Base-by-base conservation (phyloP, 2,329 filamentous ascomycete genomes). In the Calonectria crousiana region DNA sequence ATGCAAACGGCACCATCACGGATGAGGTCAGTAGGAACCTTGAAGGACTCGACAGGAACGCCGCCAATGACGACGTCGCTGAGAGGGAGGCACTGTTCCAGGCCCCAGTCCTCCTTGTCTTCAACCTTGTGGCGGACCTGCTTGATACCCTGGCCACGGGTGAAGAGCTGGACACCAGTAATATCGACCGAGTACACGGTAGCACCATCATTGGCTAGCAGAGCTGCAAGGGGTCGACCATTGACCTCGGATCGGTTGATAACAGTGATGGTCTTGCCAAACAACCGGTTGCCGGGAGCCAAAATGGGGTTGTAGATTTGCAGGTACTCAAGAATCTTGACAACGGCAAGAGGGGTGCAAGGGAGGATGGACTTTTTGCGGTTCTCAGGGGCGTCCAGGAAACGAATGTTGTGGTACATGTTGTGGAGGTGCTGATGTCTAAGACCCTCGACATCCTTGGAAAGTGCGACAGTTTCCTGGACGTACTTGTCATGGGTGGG, bases 331-430 rank as follows among this genome's bases (percentile, higher is more conserved):
- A 99, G 90, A 78, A 98, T 97, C 90, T 99, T 99, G 88, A 98
- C 95, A 74, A 98, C 94, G 32, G 97, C 97, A 30, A 99, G 91
- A 20, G 97, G 97, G 3, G 97, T 99, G 89, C 97, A 99, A 6
- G 97, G 97, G 67, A 99, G 88, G 78, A 98, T 95, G 64, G 94
- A 97, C 88, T 99, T 98, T 84, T 95, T 94, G 73, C 88, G 89
- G 84, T 95, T 94, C 53, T 89, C 85, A 6, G 93, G 93, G 30
- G 92, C 88, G 85, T 99, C 97, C 71, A 99, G 90, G 88, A 96
- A 98, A 78, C 97, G 95, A 81, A 98, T 92, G 87, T 99, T 99
- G 89, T 98, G 95, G 87, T 98, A 99, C 96, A 99, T 98, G 90
- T 99, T 99, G 91, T 96, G 96, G 82, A 98, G 94, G 87, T 98